phyloP scores from a whole-genome alignment of 306 rosid species.

The Corylus heterophylla region DNA sequence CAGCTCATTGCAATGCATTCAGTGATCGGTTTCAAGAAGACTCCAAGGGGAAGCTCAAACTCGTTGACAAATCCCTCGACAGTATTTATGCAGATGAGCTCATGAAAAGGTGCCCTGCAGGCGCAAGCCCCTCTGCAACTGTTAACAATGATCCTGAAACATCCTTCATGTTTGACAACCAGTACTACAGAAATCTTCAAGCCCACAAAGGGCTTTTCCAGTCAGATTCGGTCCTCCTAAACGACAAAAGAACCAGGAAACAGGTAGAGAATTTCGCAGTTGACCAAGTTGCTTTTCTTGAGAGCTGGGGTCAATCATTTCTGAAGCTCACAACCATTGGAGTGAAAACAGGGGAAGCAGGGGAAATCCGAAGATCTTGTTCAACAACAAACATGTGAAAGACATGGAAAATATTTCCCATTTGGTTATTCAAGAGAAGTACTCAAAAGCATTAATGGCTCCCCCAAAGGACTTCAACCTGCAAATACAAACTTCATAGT shows the following conservation, averaged over 20 bases:
- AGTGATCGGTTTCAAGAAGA: conserved; percentile 59
- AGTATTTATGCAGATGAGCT: conserved; percentile 62
- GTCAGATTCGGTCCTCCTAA: conserved; percentile 69
- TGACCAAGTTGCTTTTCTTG: conserved; percentile 60
- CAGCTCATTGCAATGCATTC: conserved; percentile 75
- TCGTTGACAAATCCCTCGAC: conserved; percentile 62
- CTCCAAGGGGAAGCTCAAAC: conserved; percentile 51
- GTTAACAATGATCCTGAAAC: conserved; percentile 76
- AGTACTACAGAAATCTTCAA: conserved; percentile 59
- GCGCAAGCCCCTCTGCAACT: conserved; percentile 39
- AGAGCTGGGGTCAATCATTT: conserved; percentile 65
- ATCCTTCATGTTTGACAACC: conserved; percentile 65
- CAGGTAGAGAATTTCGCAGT: conserved; percentile 54
- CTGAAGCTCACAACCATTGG: conserved; percentile 65
- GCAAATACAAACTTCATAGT: background rate
- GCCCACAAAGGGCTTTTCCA: conserved; percentile 68
- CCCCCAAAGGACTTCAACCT: too few species aligned
- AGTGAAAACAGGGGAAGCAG: conserved; percentile 59
- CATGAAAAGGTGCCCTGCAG: conserved; percentile 48
- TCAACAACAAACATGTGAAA: conserved; percentile 37
- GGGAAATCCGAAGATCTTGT: conserved; percentile 72
- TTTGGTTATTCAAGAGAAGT: too few species aligned
- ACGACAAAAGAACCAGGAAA: conserved; percentile 44
- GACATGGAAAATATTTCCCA: background rate
- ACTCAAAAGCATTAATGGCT: too few species aligned